phyloP scores from a whole-genome alignment of 768 basidiomycete genomes.

The Leccinum ochraceum region DNA sequence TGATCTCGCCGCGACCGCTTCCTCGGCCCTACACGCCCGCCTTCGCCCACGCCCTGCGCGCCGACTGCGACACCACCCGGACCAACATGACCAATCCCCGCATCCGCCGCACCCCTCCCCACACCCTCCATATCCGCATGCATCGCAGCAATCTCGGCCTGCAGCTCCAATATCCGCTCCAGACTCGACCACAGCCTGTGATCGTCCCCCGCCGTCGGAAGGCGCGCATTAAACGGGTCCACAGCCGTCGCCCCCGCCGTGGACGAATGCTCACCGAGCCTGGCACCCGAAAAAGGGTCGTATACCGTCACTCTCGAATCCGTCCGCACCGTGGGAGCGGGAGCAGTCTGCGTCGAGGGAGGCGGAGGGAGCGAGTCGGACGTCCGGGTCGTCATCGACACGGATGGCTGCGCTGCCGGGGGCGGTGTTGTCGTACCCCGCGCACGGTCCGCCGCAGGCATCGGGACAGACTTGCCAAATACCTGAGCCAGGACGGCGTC shows the following conservation, averaged over 20 bases:
- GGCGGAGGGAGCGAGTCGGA: constrained; percentile 17
- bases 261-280: constrained; percentile 23
- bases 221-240: constrained; percentile 7
- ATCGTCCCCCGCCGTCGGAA: constrained; percentile 35
- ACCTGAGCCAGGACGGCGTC: constrained; percentile 59
- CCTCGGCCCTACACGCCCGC: constrained; percentile 14
- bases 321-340: background rate
- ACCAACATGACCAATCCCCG: constrained; percentile 11
- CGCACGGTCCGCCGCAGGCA: constrained; percentile 2
- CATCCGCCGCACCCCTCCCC: constrained; percentile 6
- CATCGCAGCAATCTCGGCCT: constrained; percentile 70
- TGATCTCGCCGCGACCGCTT: constrained; percentile 34
- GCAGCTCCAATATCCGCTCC: constrained; percentile 66
- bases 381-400: constrained; percentile 10
- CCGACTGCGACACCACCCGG: constrained; percentile 16
- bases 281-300: constrained; percentile 36
- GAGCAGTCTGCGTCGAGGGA: constrained; percentile 8
- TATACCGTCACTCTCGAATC: constrained; percentile 25
- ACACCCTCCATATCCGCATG: constrained; percentile 77
- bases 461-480: constrained; percentile 14
- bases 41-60: constrained; percentile 11
- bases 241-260: constrained; percentile 7
- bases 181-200: constrained; percentile 69
- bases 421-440: background rate
- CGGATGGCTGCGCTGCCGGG: constrained; percentile 12